These are phyloP conservation scores for Colletotrichum tropicale DNA, from an alignment of 2,329 filamentous ascomycete genomes.

Conservation along the genomic window DNA sequence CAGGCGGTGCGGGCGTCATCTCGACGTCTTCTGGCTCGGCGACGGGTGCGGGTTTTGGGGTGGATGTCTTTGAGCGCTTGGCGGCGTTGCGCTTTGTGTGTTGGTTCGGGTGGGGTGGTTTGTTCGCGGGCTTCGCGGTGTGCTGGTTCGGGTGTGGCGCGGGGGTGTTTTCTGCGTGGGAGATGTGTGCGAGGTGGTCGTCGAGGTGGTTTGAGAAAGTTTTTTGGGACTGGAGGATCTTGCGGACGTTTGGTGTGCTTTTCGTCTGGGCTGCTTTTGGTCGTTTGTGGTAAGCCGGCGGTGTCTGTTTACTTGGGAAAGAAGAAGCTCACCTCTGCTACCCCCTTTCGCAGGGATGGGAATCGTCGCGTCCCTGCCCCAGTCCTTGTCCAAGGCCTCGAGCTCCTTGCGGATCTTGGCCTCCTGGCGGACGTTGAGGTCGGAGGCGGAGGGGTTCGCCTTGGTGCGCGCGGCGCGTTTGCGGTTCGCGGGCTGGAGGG, in stretches of 20 bases:
- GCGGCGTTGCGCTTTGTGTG: slow-evolving; percentile 22
- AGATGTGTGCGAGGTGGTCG: slow-evolving; percentile 72
- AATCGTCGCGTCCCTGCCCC: slow-evolving; percentile 74
- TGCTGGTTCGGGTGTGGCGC: slow-evolving; percentile 26
- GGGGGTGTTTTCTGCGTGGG: slow-evolving; percentile 44
- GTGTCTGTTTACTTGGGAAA: neutral
- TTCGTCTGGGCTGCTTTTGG: slow-evolving; percentile 48
- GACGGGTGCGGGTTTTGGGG: neutral
- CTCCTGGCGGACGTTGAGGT: slow-evolving; percentile 82
- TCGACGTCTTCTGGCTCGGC: slow-evolving; percentile 32
- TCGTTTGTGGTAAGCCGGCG: neutral
- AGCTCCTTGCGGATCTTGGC: slow-evolving; percentile 82
- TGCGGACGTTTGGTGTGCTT: slow-evolving; percentile 73
- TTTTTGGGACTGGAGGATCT: slow-evolving; percentile 81
- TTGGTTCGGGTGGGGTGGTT: slow-evolving; percentile 16
- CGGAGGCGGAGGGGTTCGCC: slow-evolving; percentile 58
- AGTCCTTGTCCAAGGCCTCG: slow-evolving; percentile 82
- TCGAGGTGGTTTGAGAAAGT: slow-evolving; percentile 84
- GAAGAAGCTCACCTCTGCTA: slow-evolving; percentile 36
- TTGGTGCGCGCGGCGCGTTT: slow-evolving; percentile 74
- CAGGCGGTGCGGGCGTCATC: slow-evolving; percentile 42
- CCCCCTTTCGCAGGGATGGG: slow-evolving; percentile 63
- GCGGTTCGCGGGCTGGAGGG: slow-evolving; percentile 58
- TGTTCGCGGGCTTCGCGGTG: slow-evolving; percentile 28
- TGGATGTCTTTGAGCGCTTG: slow-evolving; percentile 18